Evolutionary conservation across 148 eudicot species (phyloP).

Genomic region (Heliamphora exappendiculata): DNA sequence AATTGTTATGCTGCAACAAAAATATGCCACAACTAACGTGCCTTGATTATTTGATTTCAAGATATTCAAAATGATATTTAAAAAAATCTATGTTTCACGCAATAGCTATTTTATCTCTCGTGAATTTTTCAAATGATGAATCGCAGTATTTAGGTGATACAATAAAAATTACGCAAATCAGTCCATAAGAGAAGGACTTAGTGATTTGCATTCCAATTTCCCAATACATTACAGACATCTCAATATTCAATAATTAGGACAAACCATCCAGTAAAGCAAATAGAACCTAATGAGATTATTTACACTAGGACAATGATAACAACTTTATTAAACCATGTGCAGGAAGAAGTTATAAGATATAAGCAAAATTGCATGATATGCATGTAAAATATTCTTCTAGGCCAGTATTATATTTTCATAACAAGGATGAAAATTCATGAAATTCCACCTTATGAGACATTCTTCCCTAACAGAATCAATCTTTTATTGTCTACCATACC

Average conservation of each 20-base stretch:
- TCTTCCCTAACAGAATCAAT: not conserved
- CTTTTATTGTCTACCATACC: slow-evolving; percentile 29
- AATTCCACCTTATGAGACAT: not conserved
- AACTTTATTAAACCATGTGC: not conserved
- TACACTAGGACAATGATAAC: not conserved
- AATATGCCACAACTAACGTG: not conserved
- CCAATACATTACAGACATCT: not conserved
- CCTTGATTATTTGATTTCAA: not conserved
- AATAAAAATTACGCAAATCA: not conserved
- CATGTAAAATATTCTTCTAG: not conserved
- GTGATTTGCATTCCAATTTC: not conserved
- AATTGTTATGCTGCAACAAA: not conserved
- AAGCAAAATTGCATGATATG: not conserved
- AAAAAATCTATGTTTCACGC: not conserved
- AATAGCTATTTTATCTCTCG: not conserved
- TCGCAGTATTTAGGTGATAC: not conserved
- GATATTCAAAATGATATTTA: not conserved
- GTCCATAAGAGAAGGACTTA: not conserved
- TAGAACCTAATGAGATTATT: too few species aligned
- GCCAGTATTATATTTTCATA: not conserved
- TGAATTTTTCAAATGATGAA: not conserved
- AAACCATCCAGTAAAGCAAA: not conserved
- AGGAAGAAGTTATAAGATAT: not conserved
- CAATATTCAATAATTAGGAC: not conserved
- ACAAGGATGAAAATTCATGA: too few species aligned